Base-by-base conservation (phyloP, 2,329 filamentous ascomycete genomes). In the Paracoccidioides lutzii region DNA sequence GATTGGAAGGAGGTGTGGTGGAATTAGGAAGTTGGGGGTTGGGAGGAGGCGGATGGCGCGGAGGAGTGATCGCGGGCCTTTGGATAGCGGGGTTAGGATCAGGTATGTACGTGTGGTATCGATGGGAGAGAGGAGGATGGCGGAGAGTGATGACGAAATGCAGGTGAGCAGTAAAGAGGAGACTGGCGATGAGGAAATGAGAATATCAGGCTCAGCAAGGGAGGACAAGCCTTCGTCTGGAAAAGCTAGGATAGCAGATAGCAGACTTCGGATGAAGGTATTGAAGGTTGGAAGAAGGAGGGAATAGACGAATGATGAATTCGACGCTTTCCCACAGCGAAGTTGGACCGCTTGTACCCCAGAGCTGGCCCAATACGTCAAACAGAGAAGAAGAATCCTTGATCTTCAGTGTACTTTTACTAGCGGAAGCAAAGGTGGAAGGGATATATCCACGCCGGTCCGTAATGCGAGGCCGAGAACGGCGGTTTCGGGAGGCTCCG, bases 301-400 rank as follows among this genome's bases (percentile, higher is more conserved):
- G 0, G 84, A 87, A 72, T 97, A 95, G 52, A 97, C 77, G 66
- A 97, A 98, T 1, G 90, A 94, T 12, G 87, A 83, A 67, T 97
- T 97, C 41, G 90, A 88, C 7, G 85, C 80, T 69, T 96, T 96
- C 90, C 90, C 91, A 98, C 4, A 96, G 84, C 4, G 93, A 93
- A 78, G 90, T 90, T 0, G 85, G 85, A 40, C 90, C 88, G 67
- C 95, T 91, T 62, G 87, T 91, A 50, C 85, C 80, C 88, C 93
- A 97, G 22, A 97, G 74, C 67, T 94, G 87, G 5, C 84, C 84
- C 58, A 98, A 81, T 2, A 93, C 88, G 61, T 95, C 89, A 63
- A 90, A 80, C 56, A 97, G 77, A 0, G 90, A 91, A 66, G 91
- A 87, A 9, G 87, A 77, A 57, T 84, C 83, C 60, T 84, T 84